A percentile compares a stretch with the other conserved stretches of the same genome.
Evolutionary conservation across 148 eudicot species (phyloP).

Genomic region (Polygonum aviculare): DNA sequence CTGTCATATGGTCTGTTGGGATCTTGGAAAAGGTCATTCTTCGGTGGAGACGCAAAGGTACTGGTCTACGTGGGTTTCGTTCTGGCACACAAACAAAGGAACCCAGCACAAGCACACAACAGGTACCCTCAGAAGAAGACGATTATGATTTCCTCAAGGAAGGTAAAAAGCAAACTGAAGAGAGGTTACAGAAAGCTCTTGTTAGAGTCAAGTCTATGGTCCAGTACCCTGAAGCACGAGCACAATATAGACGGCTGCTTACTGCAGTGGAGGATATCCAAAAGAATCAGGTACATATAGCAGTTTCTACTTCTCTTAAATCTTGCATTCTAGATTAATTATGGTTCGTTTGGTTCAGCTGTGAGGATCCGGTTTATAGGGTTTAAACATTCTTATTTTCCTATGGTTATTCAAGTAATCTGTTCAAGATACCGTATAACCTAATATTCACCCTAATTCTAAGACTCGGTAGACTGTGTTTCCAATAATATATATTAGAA

Average conservation of each 20-base stretch:
- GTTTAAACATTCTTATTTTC: no score
- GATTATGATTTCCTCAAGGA: constrained; percentile 51
- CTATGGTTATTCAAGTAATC: no score
- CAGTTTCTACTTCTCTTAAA: background rate
- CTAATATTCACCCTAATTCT: no score
- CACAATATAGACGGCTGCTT: constrained; percentile 54
- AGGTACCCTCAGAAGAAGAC: constrained; percentile 32
- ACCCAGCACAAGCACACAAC: constrained; percentile 14
- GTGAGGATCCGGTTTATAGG: no score
- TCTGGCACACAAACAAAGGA: constrained; percentile 24
- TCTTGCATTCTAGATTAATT: background rate
- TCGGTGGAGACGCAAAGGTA: constrained; percentile 65
- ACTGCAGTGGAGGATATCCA: constrained; percentile 38
- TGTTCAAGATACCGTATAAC: no score
- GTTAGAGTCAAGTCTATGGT: constrained; percentile 64
- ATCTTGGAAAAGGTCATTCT: constrained; percentile 63
- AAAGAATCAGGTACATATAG: constrained; percentile 34
- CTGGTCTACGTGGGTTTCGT: constrained; percentile 64
- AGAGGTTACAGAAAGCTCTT: constrained; percentile 47
- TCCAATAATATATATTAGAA: no score
- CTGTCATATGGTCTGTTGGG: constrained; percentile 60
- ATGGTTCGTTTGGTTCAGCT: no score
- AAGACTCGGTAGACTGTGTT: no score
- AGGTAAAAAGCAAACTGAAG: constrained; percentile 51
- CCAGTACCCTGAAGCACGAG: constrained; percentile 50